A percentile compares a stretch with the other conserved stretches of the same genome.
phyloP scores from a whole-genome alignment of 768 basidiomycete species.

The Kwoniella dendrophila region DNA sequence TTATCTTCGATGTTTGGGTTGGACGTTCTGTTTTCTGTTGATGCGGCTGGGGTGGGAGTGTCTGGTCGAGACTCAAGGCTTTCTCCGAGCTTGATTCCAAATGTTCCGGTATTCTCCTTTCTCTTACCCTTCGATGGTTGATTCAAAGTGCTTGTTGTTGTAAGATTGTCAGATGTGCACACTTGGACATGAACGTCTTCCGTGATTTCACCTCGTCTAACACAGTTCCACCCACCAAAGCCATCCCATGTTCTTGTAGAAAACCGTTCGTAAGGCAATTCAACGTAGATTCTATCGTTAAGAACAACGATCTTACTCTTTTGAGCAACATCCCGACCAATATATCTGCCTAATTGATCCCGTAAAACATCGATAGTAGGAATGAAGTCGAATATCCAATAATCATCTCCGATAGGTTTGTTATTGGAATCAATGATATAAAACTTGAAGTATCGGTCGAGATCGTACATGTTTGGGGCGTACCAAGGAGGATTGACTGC shows the following conservation, averaged over 20 bases:
- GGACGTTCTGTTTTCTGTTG: not conserved
- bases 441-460: not conserved
- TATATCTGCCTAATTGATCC: not conserved
- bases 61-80: slow-evolving; percentile 6
- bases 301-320: not conserved
- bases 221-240: not conserved
- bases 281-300: not conserved
- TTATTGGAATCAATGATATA: not conserved
- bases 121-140: not conserved
- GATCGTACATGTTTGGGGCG: no score
- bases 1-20: no score
- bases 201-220: not conserved
- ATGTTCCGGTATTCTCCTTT: not conserved
- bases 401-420: not conserved
- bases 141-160: not conserved
- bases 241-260: not conserved
- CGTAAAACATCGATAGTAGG: not conserved
- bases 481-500: no score
- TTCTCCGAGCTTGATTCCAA: slow-evolving; percentile 18
- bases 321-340: not conserved
- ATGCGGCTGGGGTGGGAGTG: not conserved
- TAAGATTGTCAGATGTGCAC: not conserved
- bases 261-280: not conserved
- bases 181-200: not conserved
- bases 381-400: not conserved